A percentile compares a stretch with the other conserved stretches of the same genome.
Conservation (phyloP, 2,329 filamentous ascomycete species). For the Phyllosticta citrichinensis region DNA sequence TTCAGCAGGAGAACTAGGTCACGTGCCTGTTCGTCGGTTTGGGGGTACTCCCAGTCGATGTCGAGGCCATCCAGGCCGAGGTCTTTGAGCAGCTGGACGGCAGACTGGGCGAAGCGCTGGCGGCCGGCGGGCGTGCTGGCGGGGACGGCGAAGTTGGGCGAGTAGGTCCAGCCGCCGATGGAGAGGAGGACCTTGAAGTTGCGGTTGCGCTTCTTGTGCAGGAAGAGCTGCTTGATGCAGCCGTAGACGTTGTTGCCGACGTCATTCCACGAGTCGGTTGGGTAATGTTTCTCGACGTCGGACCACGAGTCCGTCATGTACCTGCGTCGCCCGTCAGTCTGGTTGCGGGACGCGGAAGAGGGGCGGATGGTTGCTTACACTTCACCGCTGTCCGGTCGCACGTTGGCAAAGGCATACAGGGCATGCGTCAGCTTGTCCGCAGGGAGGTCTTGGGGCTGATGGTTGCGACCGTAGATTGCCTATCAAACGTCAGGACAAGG, state of each 20-base stretch:
- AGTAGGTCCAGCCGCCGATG: conserved; percentile 75
- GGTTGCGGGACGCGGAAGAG: neutral
- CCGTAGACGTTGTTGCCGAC: conserved; percentile 65
- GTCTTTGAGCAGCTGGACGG: conserved; percentile 67
- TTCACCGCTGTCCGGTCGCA: conserved; percentile 68
- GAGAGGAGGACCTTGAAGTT: conserved; percentile 72
- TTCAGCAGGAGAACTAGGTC: conserved; percentile 32
- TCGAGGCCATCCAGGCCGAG: conserved; percentile 56
- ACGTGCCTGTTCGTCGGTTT: conserved; percentile 28
- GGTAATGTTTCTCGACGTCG: conserved; percentile 60
- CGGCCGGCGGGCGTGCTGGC: conserved; percentile 53
- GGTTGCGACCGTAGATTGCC: conserved; percentile 81
- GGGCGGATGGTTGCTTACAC: conserved; percentile 24
- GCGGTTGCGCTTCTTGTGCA: conserved; percentile 66
- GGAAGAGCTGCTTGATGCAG: conserved; percentile 64
- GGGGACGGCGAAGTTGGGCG: conserved; percentile 64
- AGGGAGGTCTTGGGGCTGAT: conserved; percentile 76
- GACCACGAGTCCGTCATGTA: conserved; percentile 59
- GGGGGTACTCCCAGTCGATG: conserved; percentile 40
- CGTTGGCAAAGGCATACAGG: conserved; percentile 85
- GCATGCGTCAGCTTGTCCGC: conserved; percentile 76
- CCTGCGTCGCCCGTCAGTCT: conserved; percentile 21
- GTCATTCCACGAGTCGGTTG: conserved; percentile 55
- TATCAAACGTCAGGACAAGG: conserved; percentile 13
- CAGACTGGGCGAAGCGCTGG: conserved; percentile 56